Evolutionary conservation across 78 protist genomes (phyloP), one percentile per base, ranked within the genome.

Genomic region (Cavenderia fasciculata): DNA sequence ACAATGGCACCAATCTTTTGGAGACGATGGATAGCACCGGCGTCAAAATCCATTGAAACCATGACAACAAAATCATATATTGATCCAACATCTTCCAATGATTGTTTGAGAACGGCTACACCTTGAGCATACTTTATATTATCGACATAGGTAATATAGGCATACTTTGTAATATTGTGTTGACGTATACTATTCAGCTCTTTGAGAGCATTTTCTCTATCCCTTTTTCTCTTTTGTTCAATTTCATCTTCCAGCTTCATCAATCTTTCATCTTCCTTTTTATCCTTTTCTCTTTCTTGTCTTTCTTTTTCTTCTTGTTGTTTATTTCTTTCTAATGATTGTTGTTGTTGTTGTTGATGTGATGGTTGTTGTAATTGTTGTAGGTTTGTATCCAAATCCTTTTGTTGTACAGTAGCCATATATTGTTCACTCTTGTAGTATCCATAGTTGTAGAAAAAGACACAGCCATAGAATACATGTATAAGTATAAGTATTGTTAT

Each of bases 121-220:
- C 90, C 90, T 56, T 68, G 49, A 29, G 62, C 59, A 82, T 82
- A 82, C 10, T 68, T 27, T 18, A 59, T 78, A 56, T 82, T 82
- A 68, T 82, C 59, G 14, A 74, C 41, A 68, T 68, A 82, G 29
- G 90, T 82, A 11, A 68, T 71, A 56, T 82, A 82, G 25, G 73
- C 61, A 68, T 82, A 52, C 34, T 65, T 21, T 49, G 2, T 16
- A n/a, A 2, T 59, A 54, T 3, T 56, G 11, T 59, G 29, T 25
- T 19, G 41, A 21, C 25, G 34, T 7, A 19, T 49, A 34, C 56
- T 75, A 4, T 74, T 56, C 10, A 23, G 18, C 1, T 51, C 21
- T 18, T 12, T 51, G 3, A 8, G 25, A 14, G 29, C 19, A 43
- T 74, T 49, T 10, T 23, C 38, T 44, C 33, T 73, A 12, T 52